Evolutionary conservation across 139 green algal genomes (phyloP).

Genomic region (Picochlorum sp.): DNA sequence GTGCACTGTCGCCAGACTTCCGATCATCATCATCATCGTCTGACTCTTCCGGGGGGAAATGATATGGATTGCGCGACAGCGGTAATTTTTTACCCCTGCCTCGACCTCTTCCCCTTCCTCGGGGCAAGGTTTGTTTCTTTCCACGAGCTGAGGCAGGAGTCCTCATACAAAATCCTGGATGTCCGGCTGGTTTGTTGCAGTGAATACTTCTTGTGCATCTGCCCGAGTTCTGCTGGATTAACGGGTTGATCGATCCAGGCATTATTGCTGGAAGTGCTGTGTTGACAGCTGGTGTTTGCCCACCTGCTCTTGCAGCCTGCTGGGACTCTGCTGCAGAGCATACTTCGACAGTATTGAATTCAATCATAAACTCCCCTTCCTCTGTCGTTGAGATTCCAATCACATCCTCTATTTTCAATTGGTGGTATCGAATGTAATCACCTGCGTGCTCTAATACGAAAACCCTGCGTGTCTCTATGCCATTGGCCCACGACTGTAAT

Average conservation of each 20-base stretch:
- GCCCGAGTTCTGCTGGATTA: slow-evolving; percentile 34
- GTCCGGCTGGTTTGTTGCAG: slow-evolving; percentile 47
- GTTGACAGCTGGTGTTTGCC: not conserved
- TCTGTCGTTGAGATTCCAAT: slow-evolving; percentile 44
- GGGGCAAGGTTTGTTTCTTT: not conserved
- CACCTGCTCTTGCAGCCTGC: slow-evolving; percentile 14
- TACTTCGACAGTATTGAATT: slow-evolving; percentile 36
- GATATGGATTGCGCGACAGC: not conserved
- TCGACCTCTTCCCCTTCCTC: not conserved
- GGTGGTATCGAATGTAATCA: slow-evolving; percentile 31
- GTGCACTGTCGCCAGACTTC: not conserved
- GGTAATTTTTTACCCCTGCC: not conserved
- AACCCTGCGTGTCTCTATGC: slow-evolving; percentile 57
- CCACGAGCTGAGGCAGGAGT: slow-evolving; percentile 14
- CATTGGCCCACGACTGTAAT: slow-evolving; percentile 64
- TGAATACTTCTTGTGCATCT: slow-evolving; percentile 39
- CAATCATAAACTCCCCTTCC: slow-evolving; percentile 29
- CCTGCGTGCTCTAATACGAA: slow-evolving; percentile 65
- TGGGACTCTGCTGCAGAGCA: slow-evolving; percentile 28
- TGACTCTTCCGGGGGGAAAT: not conserved
- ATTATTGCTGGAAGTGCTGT: slow-evolving; percentile 4
- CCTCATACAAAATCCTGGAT: slow-evolving; percentile 38
- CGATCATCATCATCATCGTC: not conserved
- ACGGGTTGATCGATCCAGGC: slow-evolving; percentile 19
- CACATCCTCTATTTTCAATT: slow-evolving; percentile 44